Evolutionary conservation across 345 rosid species (phyloP).

Genomic region (Conringia planisiliqua): DNA sequence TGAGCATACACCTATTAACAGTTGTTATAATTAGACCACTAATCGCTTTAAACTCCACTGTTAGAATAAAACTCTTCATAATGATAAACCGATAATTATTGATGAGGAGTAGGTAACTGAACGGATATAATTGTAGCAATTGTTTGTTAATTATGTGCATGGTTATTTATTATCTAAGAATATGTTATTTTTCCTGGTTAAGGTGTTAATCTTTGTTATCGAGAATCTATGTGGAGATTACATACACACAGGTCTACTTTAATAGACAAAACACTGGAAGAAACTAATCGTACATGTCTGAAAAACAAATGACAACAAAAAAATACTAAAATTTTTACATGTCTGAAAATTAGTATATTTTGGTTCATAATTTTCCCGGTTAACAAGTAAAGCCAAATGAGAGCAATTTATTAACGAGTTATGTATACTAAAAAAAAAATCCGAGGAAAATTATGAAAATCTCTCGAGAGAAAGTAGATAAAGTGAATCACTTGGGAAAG

Average conservation of each 20-base stretch:
- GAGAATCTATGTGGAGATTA: not conserved
- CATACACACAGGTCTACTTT: not conserved
- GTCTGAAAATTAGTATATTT: not conserved
- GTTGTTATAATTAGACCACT: not conserved
- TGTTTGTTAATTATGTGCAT: not conserved
- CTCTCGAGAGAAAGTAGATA: not conserved
- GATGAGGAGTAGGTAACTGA: not conserved
- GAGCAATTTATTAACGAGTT: not conserved
- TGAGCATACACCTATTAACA: not conserved
- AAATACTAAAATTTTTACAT: no score
- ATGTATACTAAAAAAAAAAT: not conserved
- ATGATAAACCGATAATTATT: not conserved
- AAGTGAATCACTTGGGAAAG: not conserved
- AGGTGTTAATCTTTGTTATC: not conserved
- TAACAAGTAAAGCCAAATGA: not conserved
- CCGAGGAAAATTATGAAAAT: not conserved
- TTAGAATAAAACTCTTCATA: not conserved
- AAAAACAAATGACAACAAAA: no score
- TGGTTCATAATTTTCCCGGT: not conserved
- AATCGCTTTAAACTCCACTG: not conserved
- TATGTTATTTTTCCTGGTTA: not conserved
- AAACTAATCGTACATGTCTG: not conserved
- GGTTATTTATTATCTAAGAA: not conserved
- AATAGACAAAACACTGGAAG: not conserved
- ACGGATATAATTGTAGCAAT: not conserved